Evolutionary conservation across 2,329 filamentous ascomycete species (phyloP), one percentile per base, ranked within the genome.

Genomic region (Rutstroemia sp.): DNA sequence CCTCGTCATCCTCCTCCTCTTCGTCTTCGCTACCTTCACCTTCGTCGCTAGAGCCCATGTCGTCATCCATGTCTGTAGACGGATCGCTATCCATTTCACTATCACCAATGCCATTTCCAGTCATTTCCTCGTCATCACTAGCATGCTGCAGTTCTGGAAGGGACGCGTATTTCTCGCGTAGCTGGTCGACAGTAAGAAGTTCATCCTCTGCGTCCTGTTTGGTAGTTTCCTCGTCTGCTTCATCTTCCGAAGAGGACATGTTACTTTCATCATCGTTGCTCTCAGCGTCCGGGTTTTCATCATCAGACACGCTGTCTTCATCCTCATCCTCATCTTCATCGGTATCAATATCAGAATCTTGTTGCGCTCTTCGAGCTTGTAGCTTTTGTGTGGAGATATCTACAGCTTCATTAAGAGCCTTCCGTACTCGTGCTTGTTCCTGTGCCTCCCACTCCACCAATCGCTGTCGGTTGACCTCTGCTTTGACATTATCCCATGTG

Each of bases 351-450:
- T 84, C 82, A 0, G 79, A 82, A 57, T 81, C 82, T 52, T 61
- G 61, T 18, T 76, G 77, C 2, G 74, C 71, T 55, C 75, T 77
- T n/a, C 83, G 77, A 16, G 83, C 82, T 62, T 86, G 81, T 1
- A 88, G 73, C 65, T 87, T 83, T 63, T 82, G 80, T 59, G 87
- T 86, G 0, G 85, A 88, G 56, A 85, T 77, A 59, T 85, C 87
- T 65, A 88, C 85, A 64, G 83, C 88, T 73, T 86, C 83, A 65
- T 86, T 89, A 66, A 88, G 78, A 49, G 84, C 89, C 66, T 82
- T 85, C 72, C 79, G 85, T 68, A 81, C 80, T 62, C 80, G 79
- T 67, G 74, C 79, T 64, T 86, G 80, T 66, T 86, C 83, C 60
- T 83, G 80, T 2, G 78, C 81, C 62, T 87, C 80, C 83, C 82